Evolutionary conservation across 345 rosid genomes (phyloP).

Genomic region (Citrus sp.): DNA sequence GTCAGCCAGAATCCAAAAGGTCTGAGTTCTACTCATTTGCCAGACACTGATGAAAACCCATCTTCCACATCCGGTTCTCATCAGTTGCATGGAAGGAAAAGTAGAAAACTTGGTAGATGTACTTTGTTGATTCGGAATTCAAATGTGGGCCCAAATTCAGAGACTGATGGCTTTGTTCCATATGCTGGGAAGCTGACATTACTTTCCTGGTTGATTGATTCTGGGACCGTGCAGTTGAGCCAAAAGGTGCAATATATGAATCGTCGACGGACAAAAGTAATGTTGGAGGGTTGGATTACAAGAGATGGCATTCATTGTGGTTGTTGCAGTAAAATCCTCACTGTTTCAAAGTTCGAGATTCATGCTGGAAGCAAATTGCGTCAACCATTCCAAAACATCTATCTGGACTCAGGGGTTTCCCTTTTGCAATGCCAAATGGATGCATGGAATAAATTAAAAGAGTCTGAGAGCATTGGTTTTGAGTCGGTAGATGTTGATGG

Average conservation of each 20-base stretch:
- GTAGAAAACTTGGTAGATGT: constrained; percentile 75
- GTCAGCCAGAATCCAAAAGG: constrained; percentile 33
- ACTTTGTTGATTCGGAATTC: constrained; percentile 80
- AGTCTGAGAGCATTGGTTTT: constrained; percentile 46
- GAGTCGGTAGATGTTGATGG: constrained; percentile 59
- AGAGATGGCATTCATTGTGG: constrained; percentile 86
- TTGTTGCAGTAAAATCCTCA: constrained; percentile 78
- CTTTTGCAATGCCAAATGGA: constrained; percentile 84
- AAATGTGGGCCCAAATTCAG: constrained; percentile 48
- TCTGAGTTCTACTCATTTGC: constrained; percentile 30
- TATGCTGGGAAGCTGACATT: constrained; percentile 75
- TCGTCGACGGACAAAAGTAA: constrained; percentile 44
- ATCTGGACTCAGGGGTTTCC: constrained; percentile 75
- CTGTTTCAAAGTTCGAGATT: constrained; percentile 68
- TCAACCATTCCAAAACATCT: constrained; percentile 78
- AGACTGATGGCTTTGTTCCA: constrained; percentile 63
- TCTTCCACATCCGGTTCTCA: constrained; percentile 43
- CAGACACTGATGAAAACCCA: constrained; percentile 30
- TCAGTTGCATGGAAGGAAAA: constrained; percentile 57
- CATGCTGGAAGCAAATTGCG: constrained; percentile 91
- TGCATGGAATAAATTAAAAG: constrained; percentile 79
- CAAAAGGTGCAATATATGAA: constrained; percentile 79
- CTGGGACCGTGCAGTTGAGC: constrained; percentile 62
- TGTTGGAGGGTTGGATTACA: constrained; percentile 78
- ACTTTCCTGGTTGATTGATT: constrained; percentile 88